Conservation (phyloP, 371 early-diverging fungal species). For the Actinomortierella ambigua region DNA sequence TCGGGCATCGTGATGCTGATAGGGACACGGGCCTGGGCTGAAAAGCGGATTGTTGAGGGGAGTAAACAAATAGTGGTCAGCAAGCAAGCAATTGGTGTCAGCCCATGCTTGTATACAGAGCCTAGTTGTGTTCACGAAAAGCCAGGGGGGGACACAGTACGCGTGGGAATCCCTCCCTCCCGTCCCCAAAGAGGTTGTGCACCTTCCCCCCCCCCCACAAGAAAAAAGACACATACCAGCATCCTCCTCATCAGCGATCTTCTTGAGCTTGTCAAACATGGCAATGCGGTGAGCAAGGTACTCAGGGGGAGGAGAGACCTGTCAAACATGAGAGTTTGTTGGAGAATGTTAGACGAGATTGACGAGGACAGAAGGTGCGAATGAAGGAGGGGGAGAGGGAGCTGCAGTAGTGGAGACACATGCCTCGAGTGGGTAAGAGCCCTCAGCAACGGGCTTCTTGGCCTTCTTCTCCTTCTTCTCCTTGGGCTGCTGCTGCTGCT, state of each 20-base stretch:
- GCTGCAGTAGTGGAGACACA: no score
- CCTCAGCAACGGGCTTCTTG: slow-evolving; percentile 51
- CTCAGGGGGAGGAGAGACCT: slow-evolving; percentile 76
- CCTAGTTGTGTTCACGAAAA: neutral
- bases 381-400: no score
- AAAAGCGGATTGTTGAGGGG: neutral
- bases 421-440: slow-evolving; percentile 64
- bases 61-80: no score
- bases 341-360: no score
- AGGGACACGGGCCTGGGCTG: slow-evolving; percentile 82
- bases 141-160: neutral
- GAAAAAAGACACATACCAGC: slow-evolving; percentile 75
- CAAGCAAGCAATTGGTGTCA: no score
- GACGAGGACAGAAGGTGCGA: no score
- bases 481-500: slow-evolving; percentile 54
- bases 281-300: slow-evolving; percentile 88
- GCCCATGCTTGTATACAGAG: no score
- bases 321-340: slow-evolving; percentile 7
- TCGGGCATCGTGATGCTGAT: slow-evolving; percentile 94
- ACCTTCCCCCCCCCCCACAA: no score
- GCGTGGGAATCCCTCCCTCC: neutral
- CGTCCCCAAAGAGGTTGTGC: neutral
- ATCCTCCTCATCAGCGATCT: slow-evolving; percentile 76
- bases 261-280: slow-evolving; percentile 90
- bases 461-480: slow-evolving; percentile 56